Conservation (phyloP, 768 basidiomycete genomes). For the Leccinum fibrillosum region DNA sequence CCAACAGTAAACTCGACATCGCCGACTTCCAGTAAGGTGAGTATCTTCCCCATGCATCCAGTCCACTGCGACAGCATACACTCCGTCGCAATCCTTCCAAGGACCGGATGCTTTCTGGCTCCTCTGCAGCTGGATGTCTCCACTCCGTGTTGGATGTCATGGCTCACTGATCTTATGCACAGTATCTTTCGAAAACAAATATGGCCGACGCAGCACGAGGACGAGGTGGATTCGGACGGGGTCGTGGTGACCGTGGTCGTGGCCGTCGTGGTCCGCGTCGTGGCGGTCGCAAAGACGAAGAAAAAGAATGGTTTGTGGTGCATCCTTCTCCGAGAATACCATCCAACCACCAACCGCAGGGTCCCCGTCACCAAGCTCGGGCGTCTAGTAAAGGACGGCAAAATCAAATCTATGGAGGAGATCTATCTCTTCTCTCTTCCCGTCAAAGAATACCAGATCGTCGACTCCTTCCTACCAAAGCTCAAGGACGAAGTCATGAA, state of each 20-base stretch:
- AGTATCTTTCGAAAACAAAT: conserved; percentile 26
- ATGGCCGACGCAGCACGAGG: conserved; percentile 94
- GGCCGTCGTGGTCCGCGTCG: conserved; percentile 82
- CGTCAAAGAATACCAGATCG: conserved; percentile 99
- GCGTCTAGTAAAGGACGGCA: conserved; percentile 98
- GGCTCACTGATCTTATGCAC: conserved; percentile 24
- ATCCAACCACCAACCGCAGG: conserved; percentile 44
- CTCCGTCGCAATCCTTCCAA: conserved; percentile 1
- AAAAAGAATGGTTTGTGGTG: conserved; percentile 90
- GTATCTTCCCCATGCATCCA: conserved; percentile 17
- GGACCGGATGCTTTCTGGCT: not conserved
- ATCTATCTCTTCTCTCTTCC: conserved; percentile 99
- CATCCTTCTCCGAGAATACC: not conserved
- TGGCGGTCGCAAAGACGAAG: conserved; percentile 98
- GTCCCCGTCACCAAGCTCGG: conserved; percentile 98
- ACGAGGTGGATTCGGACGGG: conserved; percentile 88
- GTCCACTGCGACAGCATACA: not conserved
- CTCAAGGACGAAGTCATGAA: conserved; percentile 99
- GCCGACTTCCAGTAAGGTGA: conserved; percentile 33
- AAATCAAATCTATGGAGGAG: conserved; percentile 99
- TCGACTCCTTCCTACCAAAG: conserved; percentile 98
- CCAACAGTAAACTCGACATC: conserved; percentile 19
- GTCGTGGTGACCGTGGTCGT: conserved; percentile 65
- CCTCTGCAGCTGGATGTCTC: conserved; percentile 47
- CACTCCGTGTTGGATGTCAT: conserved; percentile 39